phyloP scores from a whole-genome alignment of 2,329 filamentous ascomycete species.

The Ramularia endophylla region DNA sequence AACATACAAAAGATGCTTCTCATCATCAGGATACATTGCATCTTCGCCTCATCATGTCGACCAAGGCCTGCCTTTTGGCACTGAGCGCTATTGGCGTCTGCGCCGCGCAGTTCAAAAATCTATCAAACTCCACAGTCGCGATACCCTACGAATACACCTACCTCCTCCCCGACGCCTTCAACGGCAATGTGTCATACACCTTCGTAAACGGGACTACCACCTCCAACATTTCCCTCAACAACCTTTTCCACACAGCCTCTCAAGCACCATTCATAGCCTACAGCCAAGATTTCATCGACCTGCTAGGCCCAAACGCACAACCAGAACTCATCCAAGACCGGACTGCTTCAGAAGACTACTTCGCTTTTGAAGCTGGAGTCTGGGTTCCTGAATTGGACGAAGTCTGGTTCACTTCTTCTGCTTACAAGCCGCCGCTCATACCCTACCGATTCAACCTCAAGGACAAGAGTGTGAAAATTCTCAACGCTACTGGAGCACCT shows the following conservation, averaged over 20 bases:
- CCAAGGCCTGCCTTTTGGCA: too few species aligned
- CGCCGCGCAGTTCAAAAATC: too few species aligned
- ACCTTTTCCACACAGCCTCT: neutral
- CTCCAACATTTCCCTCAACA: slow-evolving; percentile 2
- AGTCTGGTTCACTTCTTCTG: slow-evolving; percentile 5
- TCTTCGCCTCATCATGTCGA: too few species aligned
- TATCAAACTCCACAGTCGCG: too few species aligned
- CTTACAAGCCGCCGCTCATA: slow-evolving; percentile 4
- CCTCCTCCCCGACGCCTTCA: slow-evolving; percentile 2
- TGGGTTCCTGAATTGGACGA: slow-evolving; percentile 6
- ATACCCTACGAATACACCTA: too few species aligned
- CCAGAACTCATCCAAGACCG: slow-evolving; percentile 1
- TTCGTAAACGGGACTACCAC: slow-evolving; percentile 4
- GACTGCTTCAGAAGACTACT: neutral
- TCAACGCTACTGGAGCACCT: slow-evolving; percentile 1
- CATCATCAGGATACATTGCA: too few species aligned
- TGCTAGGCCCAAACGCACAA: neutral
- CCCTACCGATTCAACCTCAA: slow-evolving; percentile 3
- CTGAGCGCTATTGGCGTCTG: too few species aligned
- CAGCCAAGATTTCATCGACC: slow-evolving; percentile 1
- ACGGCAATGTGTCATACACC: slow-evolving; percentile 3
- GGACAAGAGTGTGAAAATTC: neutral
- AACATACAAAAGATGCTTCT: too few species aligned
- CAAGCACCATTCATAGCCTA: slow-evolving; percentile 4
- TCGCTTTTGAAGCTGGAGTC: slow-evolving; percentile 3